Evolutionary conservation across 495 filamentous ascomycete species (phyloP).

Genomic region (Filosporella fistucella): DNA sequence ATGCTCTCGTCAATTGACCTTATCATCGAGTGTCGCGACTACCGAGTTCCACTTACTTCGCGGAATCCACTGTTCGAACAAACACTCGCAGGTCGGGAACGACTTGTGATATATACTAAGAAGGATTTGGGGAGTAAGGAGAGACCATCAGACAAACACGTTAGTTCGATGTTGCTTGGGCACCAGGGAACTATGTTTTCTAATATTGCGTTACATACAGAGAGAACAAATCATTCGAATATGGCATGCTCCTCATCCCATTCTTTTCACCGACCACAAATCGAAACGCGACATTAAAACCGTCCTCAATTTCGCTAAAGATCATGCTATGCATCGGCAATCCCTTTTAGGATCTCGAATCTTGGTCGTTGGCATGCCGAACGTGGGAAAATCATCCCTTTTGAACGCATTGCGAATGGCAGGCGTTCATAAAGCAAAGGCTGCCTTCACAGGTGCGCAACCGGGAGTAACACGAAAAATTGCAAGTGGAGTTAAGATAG

Average conservation of each 20-base stretch:
- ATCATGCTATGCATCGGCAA: constrained; percentile 37
- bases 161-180: constrained; percentile 12
- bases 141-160: constrained; percentile 22
- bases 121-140: constrained; percentile 56
- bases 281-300: constrained; percentile 21
- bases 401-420: constrained; percentile 76
- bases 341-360: constrained; percentile 68
- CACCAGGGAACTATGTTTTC: not conserved
- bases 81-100: constrained; percentile 57
- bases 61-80: constrained; percentile 90
- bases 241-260: constrained; percentile 53
- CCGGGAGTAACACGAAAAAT: constrained; percentile 90
- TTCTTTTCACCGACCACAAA: constrained; percentile 50
- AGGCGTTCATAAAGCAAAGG: constrained; percentile 64
- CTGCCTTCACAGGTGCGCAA: constrained; percentile 74
- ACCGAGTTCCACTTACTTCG: constrained; percentile 80
- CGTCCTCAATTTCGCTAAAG: constrained; percentile 53
- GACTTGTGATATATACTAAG: constrained; percentile 91
- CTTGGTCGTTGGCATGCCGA: constrained; percentile 95
- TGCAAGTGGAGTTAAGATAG: constrained; percentile 74
- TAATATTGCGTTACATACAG: constrained; percentile 20
- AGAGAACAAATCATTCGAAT: constrained; percentile 47
- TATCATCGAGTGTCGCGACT: constrained; percentile 93
- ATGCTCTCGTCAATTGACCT: constrained; percentile 78
- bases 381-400: constrained; percentile 87